phyloP scores from a whole-genome alignment of 176 grass and related monocot genomes.

The Carex myosuroides region DNA sequence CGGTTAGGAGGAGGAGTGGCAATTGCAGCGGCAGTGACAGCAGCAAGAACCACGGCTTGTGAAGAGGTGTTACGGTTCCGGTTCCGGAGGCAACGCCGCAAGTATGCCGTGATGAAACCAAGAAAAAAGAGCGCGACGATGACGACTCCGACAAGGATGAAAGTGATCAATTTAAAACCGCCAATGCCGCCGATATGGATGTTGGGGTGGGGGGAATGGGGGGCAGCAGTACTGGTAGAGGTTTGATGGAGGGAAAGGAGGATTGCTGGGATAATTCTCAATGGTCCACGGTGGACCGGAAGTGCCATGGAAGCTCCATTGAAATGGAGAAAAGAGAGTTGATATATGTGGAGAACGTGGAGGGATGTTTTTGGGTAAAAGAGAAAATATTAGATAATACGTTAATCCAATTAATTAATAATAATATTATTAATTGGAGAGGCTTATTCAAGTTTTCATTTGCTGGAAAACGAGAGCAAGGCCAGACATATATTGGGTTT shows the following conservation, averaged over 20 bases:
- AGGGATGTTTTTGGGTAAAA: neutral
- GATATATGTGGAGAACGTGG: slow-evolving; percentile 20
- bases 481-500: neutral
- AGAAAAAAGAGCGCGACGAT: slow-evolving; percentile 58
- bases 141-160: slow-evolving; percentile 36
- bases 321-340: neutral
- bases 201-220: neutral
- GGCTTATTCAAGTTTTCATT: neutral
- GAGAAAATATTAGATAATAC: too few relatives aligned
- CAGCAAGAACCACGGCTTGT: slow-evolving; percentile 9
- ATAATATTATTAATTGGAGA: neutral
- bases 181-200: neutral
- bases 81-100: slow-evolving; percentile 32
- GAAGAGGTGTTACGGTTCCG: neutral
- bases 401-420: too few relatives aligned
- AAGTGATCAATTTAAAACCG: slow-evolving; percentile 30
- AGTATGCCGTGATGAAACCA: slow-evolving; percentile 59
- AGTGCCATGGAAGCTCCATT: slow-evolving; percentile 21
- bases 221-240: neutral
- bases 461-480: neutral
- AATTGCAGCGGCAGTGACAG: slow-evolving; percentile 20
- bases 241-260: neutral
- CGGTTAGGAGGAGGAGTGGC: neutral
- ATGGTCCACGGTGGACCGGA: slow-evolving; percentile 13
- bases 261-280: neutral